Evolutionary conservation across 768 basidiomycete genomes (phyloP).

Genomic region (Suillus luteus): DNA sequence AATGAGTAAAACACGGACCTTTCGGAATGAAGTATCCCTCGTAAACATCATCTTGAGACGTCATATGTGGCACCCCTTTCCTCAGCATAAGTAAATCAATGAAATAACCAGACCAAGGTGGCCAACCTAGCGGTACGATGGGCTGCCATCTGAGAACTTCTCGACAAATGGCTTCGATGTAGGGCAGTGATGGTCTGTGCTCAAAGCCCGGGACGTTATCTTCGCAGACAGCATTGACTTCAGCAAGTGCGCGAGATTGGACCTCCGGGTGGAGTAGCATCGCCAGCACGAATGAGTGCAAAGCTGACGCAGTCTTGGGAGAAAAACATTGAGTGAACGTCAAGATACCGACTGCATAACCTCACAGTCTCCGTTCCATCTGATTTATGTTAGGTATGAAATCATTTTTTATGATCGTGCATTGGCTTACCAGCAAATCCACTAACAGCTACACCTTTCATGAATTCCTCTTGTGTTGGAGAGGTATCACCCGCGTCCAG

Average conservation of each 20-base stretch:
- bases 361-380: constrained; percentile 27
- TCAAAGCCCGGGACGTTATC: constrained; percentile 28
- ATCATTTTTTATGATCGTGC: neutral
- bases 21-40: constrained; percentile 24
- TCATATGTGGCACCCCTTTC: constrained; percentile 16
- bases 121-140: constrained; percentile 15
- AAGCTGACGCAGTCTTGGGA: constrained; percentile 17
- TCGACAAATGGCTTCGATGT: constrained; percentile 26
- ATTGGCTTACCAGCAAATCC: constrained; percentile 6
- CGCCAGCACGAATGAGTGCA: constrained; percentile 28
- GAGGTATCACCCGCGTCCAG: neutral
- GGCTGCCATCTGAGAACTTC: constrained; percentile 29
- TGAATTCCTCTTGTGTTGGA: constrained; percentile 1
- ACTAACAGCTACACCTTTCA: constrained; percentile 6
- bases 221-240: constrained; percentile 29
- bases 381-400: neutral
- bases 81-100: constrained; percentile 1
- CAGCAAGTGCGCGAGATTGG: constrained; percentile 25
- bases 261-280: constrained; percentile 30
- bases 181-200: constrained; percentile 28
- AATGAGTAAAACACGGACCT: constrained; percentile 11
- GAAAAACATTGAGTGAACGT: neutral
- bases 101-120: neutral
- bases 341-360: neutral
- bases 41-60: constrained; percentile 21